Base-by-base conservation (phyloP, 2,329 filamentous ascomycete genomes). In the Fusarium sp. region DNA sequence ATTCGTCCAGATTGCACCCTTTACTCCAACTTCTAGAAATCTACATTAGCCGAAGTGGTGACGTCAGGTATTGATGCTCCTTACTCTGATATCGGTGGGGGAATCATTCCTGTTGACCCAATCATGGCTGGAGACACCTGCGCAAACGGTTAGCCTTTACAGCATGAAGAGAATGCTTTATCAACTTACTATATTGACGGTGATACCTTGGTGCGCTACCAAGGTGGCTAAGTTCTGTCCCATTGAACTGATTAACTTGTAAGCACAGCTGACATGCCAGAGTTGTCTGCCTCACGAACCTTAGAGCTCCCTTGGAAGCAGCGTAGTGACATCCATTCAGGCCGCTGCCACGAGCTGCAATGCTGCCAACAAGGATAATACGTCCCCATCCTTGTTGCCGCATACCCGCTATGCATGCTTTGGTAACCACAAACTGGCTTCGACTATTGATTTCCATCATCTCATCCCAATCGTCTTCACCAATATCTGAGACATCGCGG, bases 111-210 rank as follows among this genome's bases (percentile, higher is more conserved):
- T 10, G 77, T 78, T 4, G 71, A 68, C 1, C 75, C 77, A 39
- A 78, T 78, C 75, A 78, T 77, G n/a, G 77, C 77, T 2, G 77
- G 77, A 4, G 74, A 60, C 4, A 78, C 73, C 76, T 77, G n/a
- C 10, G 20, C 1, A 30, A 20, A 14, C 4, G 12, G 23, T 42
- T 1, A n/a, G 42, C n/a, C 17, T 11, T 15, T 11, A 21, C 4
- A 26, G 4, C 8, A 17, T 32, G 7, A 15, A 15, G 17, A 14
- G 19, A 30, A 34, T 6, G n/a, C 12, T 7, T 2, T 2, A 9
- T 1, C 1, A 11, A 43, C 73, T 65, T 44, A 77, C 76, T 14
- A 71, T 74, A n/a, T 78, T 78, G 2, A 78, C 77, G 8, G 76
- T 77, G 3, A 78, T 61, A 2, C 76, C 75, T 42, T 78, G 74